Base-by-base conservation (phyloP, 1,284 basidiomycete species). In the Schizophyllum amplum region DNA sequence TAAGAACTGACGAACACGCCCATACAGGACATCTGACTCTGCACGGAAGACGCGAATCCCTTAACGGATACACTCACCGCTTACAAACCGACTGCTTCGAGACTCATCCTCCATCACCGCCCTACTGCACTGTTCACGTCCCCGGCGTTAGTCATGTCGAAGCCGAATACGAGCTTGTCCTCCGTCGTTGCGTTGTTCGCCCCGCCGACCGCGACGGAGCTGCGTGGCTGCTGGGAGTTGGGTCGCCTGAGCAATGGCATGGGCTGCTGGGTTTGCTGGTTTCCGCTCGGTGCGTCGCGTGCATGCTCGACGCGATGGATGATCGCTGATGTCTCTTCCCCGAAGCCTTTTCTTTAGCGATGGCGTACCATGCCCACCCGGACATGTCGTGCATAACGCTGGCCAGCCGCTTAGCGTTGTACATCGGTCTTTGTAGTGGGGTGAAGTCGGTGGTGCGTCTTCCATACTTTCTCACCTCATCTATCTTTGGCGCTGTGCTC, bases 181-280 rank as follows among this genome's bases (percentile, higher is more conserved):
- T 42, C 33, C 33, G 13, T 42, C 2, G 11, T 42, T 42, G 33
- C 33, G 24, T 49, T 55, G 33, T 50, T 52, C 54, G 52, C 62
- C 51, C 59, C 61, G 52, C 63, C 62, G 13, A 65, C 55, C n/a
- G 42, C 46, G 11, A 61, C 50, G 21, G 65, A 67, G 56, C 22
- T 66, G 11, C 57, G 57, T 11, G 68, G 65, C 17, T 71, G 69
- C 54, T 71, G 66, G 64, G 67, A 69, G 26, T 62, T 71, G n/a
- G 69, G 68, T 51, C 62, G 69, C 6, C 50, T 69, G 22, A 60
- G 68, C 51, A 68, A 68, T 52, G 66, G 69, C 55, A 69, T 69
- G 47, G 69, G 69, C 20, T 69, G 67, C 52, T 69, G 68, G 68
- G 66, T 68, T 9, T 64, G 68, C 17, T 71, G 65, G 64, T 57